phyloP scores from a whole-genome alignment of 768 basidiomycete species.

The Termitomyces sp. region DNA sequence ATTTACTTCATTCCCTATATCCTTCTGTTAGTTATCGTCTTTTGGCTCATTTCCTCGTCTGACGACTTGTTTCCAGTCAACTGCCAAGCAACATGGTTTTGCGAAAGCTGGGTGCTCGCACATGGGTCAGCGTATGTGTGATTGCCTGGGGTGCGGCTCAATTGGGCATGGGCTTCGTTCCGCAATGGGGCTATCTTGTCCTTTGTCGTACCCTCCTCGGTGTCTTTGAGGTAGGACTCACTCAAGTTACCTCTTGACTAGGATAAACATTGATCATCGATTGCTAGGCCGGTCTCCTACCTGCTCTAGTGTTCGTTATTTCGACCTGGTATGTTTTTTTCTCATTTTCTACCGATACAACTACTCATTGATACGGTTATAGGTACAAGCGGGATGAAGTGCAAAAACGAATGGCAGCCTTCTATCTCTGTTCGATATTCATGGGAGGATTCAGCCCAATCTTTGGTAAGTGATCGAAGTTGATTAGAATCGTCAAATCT shows the following conservation, averaged over 20 bases:
- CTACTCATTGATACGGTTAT: neutral
- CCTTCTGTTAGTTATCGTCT: conserved; percentile 29
- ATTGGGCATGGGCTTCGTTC: conserved; percentile 41
- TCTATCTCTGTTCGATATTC: conserved; percentile 31
- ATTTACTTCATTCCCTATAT: conserved; percentile 44
- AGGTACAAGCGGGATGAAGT: conserved; percentile 41
- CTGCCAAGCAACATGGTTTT: conserved; percentile 41
- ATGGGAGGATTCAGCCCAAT: conserved; percentile 27
- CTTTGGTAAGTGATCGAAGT: conserved; percentile 14
- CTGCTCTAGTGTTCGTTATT: neutral
- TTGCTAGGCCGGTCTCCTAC: neutral
- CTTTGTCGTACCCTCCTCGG: conserved; percentile 39
- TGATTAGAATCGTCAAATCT: neutral
- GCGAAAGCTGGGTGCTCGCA: conserved; percentile 36
- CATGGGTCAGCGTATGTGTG: conserved; percentile 38
- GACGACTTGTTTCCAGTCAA: conserved; percentile 27
- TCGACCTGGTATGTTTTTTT: conserved; percentile 8
- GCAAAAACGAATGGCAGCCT: conserved; percentile 33
- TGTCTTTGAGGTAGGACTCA: conserved; percentile 34
- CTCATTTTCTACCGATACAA: neutral
- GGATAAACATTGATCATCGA: neutral
- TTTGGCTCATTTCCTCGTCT: neutral
- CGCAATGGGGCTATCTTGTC: conserved; percentile 35
- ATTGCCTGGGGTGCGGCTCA: conserved; percentile 40
- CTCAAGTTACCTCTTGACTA: neutral